Evolutionary conservation across 345 rosid species (phyloP).

Genomic region (Brassica nigra): DNA sequence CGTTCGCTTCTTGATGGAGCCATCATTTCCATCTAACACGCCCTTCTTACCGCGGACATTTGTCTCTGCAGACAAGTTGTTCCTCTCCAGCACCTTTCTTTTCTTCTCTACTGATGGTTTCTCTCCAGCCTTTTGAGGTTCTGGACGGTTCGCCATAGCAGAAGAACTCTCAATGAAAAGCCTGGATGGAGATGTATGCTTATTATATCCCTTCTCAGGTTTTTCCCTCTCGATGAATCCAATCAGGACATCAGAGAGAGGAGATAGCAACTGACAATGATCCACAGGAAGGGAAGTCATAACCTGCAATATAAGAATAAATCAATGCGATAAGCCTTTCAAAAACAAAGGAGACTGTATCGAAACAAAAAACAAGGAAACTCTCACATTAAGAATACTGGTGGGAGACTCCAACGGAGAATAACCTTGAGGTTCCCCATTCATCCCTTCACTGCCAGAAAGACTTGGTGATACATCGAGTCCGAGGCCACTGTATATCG

Average conservation of each 20-base stretch:
- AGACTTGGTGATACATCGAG: background rate
- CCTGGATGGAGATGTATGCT: background rate
- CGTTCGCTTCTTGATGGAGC: background rate
- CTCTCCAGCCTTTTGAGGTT: background rate
- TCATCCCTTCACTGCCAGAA: background rate
- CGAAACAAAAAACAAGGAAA: background rate
- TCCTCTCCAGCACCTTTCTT: background rate
- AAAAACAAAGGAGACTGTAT: background rate
- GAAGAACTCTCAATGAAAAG: background rate
- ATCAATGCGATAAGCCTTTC: background rate
- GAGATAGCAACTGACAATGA: background rate
- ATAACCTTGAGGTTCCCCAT: background rate
- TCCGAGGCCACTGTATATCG: background rate
- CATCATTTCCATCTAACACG: background rate
- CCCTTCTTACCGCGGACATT: background rate
- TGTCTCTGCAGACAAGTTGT: background rate
- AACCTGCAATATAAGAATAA: background rate
- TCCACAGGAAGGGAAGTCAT: constrained; percentile 1
- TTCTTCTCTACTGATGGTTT: background rate
- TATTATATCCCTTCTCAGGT: background rate
- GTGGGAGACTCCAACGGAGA: background rate
- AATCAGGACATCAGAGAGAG: background rate
- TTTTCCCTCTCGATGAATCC: background rate
- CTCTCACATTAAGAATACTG: background rate
- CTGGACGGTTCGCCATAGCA: background rate